phyloP scores from a whole-genome alignment of 2,329 filamentous ascomycete species.

The Teratosphaeria viscida region DNA sequence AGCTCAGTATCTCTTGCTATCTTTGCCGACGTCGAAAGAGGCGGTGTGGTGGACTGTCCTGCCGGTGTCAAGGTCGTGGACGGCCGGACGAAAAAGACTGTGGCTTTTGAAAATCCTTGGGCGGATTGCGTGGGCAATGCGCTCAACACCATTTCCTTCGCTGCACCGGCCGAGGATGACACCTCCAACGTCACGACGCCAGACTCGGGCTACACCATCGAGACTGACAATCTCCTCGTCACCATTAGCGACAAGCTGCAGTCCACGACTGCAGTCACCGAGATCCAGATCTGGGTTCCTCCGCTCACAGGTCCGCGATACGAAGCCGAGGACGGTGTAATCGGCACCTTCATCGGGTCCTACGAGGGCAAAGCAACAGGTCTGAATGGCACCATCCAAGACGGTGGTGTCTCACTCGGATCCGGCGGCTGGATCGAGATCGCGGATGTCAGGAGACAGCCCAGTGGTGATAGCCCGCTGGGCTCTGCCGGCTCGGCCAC shows the following conservation, averaged over 20 bases:
- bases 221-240: conserved; percentile 10
- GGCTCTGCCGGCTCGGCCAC: conserved; percentile 1
- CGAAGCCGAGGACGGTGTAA: conserved; percentile 14
- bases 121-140: conserved; percentile 9
- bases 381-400: conserved; percentile 11
- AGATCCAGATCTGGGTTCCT: conserved; percentile 19
- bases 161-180: conserved; percentile 5
- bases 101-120: conserved; percentile 8
- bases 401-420: conserved; percentile 10
- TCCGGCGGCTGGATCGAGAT: conserved; percentile 13
- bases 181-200: conserved; percentile 3
- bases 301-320: conserved; percentile 14
- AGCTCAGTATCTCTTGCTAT: conserved; percentile 15
- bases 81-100: conserved; percentile 1
- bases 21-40: conserved; percentile 27
- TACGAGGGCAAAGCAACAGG: conserved; percentile 11
- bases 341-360: conserved; percentile 12
- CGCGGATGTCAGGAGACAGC: conserved; percentile 5
- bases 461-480: neutral
- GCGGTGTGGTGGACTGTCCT: conserved; percentile 22
- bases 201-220: conserved; percentile 2
- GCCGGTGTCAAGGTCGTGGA: conserved; percentile 10
- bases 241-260: conserved; percentile 8
- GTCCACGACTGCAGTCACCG: conserved; percentile 12
- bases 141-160: conserved; percentile 12